These are phyloP conservation scores for Nyssa sinensis DNA, from an alignment of 148 eudicot species.

Conservation along the genomic window DNA sequence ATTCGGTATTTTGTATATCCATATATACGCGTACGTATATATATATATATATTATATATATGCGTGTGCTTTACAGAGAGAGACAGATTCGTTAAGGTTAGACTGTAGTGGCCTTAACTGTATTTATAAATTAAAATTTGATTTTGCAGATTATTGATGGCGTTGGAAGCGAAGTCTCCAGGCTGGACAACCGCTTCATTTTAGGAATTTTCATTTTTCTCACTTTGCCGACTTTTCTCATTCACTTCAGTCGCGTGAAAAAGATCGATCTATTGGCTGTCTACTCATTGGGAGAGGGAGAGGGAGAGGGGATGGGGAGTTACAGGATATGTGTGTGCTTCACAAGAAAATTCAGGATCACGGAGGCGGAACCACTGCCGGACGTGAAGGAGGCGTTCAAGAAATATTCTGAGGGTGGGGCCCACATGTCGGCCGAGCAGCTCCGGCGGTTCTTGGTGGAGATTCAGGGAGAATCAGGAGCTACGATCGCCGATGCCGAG, in stretches of 20 bases:
- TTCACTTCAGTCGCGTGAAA: background rate
- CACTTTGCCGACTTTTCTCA: background rate
- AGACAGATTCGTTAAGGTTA: no score
- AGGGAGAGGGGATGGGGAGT: constrained; percentile 39
- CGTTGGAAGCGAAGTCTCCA: no score
- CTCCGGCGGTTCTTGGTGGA: constrained; percentile 53
- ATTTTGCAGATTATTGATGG: no score
- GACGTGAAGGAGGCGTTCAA: constrained; percentile 57
- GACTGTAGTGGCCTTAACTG: no score
- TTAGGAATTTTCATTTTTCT: no score
- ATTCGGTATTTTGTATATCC: no score
- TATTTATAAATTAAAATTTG: no score
- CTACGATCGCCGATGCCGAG: constrained; percentile 32
- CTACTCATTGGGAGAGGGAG: background rate
- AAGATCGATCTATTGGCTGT: background rate
- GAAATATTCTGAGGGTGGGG: constrained; percentile 41
- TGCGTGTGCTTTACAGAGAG: no score
- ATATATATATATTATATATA: no score
- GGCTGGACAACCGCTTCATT: no score
- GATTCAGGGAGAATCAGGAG: constrained; percentile 39
- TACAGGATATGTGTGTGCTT: constrained; percentile 71
- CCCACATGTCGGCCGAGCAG: constrained; percentile 61
- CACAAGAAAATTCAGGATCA: constrained; percentile 55
- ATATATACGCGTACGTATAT: no score
- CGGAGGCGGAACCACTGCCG: constrained; percentile 55